Percentiles rank a stretch among this genome's conserved stretches.
Evolutionary conservation across 176 grass and related monocot species (phyloP).

Genomic region (Poa pratensis): DNA sequence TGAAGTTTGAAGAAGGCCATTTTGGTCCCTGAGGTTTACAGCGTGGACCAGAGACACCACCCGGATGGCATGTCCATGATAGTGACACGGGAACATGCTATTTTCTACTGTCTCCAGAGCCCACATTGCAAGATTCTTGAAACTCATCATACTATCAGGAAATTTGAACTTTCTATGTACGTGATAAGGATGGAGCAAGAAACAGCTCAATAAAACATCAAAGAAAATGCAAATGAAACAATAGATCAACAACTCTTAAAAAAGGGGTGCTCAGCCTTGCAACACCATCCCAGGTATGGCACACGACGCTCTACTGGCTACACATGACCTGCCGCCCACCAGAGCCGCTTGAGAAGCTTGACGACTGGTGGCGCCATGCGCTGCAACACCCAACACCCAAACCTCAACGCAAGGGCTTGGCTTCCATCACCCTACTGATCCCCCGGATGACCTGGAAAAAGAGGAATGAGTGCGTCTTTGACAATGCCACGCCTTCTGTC

Average conservation of each 20-base stretch:
- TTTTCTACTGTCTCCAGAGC: neutral
- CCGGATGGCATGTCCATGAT: neutral
- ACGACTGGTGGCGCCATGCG: too few relatives aligned
- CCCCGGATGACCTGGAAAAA: too few relatives aligned
- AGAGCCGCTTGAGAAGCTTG: too few relatives aligned
- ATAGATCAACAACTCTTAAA: neutral
- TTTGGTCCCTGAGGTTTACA: neutral
- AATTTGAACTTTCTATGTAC: neutral
- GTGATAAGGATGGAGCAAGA: neutral
- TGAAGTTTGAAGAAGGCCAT: constrained; percentile 1
- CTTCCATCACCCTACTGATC: too few relatives aligned
- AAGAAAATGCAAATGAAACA: neutral
- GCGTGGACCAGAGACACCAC: neutral
- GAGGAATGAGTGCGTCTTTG: too few relatives aligned
- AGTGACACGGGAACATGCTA: neutral
- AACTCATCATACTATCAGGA: neutral
- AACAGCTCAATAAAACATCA: constrained; percentile 2
- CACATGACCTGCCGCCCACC: too few relatives aligned
- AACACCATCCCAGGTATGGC: too few relatives aligned
- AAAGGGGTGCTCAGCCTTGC: neutral
- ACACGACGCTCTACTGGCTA: too few relatives aligned
- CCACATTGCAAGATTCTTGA: neutral
- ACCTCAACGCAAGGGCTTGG: too few relatives aligned
- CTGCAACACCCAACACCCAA: too few relatives aligned
- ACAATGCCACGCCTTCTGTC: too few relatives aligned